Base-by-base conservation (phyloP, 2,329 filamentous ascomycete species). In the Pestalotiopsis sp. region DNA sequence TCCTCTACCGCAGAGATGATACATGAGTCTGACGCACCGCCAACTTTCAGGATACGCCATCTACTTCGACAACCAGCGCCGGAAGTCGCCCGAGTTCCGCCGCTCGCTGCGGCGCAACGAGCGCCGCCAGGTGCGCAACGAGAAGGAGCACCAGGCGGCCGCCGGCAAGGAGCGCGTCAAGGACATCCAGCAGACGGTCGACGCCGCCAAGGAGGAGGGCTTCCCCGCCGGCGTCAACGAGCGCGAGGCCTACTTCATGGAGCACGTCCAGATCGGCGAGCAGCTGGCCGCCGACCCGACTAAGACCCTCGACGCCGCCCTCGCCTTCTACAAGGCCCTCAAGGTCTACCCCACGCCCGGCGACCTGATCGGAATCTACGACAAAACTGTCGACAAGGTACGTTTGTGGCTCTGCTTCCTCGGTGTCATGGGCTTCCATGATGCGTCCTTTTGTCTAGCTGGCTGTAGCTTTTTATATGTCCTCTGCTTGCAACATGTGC, bases 351-450 rank as follows among this genome's bases (percentile, higher is more conserved):
- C 96, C 66, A 92, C 93, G 77, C 96, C 95, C 13, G 89, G 91
- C 76, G 96, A 98, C 78, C 86, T 99, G 76, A 98, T 99, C 80
- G 89, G 89, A 77, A 97, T 99, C 82, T 99, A 99, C 83, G 96
- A 99, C 83, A 97, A 97, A 89, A 98, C 96, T 40, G 95, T 98
- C 60, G 92, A 95, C 75, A 98, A 98, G 92, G 95, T 94, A 82
- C 70, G 80, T 40, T 12, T 62, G 12, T 23, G 36, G 2, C 4
- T 20, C 12, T 14, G 20, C 5, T 31, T 13, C 1, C 4, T 2
- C 13, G 25, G 57, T 23, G 57, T 13, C 14, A n/a, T 27, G 2
- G 25, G 23, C 17, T 5, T 59, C 17, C 23, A 59, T 6, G 23
- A 20, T 38, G 27, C 20, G 41, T 49, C 20, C 57, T 67, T n/a